Percentiles rank a stretch among this genome's conserved stretches.
These are phyloP conservation scores for Trichoderma semiorbis DNA, from an alignment of 2,329 filamentous ascomycete species.

Conservation along the genomic window DNA sequence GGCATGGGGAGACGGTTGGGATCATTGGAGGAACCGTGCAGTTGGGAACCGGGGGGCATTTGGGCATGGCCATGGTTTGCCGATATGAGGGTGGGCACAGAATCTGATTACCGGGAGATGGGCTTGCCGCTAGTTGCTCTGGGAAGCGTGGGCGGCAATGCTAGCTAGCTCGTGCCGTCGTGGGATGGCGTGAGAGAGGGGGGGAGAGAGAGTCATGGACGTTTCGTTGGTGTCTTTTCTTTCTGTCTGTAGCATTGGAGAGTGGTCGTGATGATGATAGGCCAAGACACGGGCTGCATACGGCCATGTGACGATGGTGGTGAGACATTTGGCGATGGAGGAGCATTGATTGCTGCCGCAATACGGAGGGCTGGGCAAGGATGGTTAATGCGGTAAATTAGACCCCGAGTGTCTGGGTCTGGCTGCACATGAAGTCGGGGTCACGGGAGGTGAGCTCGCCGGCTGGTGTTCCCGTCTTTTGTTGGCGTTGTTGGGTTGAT, in stretches of 20 bases:
- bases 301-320: not conserved
- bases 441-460: not conserved
- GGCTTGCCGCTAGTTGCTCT: not conserved
- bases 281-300: not conserved
- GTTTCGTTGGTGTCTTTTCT: not conserved
- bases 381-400: not conserved
- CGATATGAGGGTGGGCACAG: slow-evolving; percentile 13
- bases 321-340: slow-evolving; percentile 7
- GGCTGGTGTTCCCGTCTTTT: not conserved
- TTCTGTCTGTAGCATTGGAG: not conserved
- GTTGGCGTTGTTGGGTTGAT: not conserved
- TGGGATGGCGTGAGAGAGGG: not conserved
- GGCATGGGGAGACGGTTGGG: not conserved
- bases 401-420: slow-evolving; percentile 2
- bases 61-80: not conserved
- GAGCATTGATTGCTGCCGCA: not conserved
- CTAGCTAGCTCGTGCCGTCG: not conserved
- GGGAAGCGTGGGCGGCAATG: not conserved
- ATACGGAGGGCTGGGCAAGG: not conserved
- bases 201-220: not conserved
- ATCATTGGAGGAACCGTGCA: not conserved
- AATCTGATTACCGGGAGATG: slow-evolving; percentile 11
- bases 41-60: not conserved
- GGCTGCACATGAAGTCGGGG: not conserved
- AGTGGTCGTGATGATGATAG: not conserved